These are phyloP conservation scores for Miamiensis avidus DNA, from an alignment of 169 alveolate species.

Conservation along the genomic window DNA sequence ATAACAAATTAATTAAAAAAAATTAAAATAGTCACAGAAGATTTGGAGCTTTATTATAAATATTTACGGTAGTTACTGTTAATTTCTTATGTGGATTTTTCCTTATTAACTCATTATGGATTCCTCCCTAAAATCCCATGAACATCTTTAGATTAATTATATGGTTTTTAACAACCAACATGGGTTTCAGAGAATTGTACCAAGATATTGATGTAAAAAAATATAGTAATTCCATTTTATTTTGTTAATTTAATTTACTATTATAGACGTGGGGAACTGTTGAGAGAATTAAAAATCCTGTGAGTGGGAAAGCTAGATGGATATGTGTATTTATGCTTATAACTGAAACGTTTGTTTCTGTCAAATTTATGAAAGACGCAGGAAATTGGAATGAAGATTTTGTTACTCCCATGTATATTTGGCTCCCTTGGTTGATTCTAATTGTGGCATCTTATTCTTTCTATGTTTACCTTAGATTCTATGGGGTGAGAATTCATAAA, in stretches of 20 bases:
- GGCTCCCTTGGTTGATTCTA: constrained; percentile 42
- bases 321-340: constrained; percentile 42
- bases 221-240: background rate
- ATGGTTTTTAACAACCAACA: constrained; percentile 57
- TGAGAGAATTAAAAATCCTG: constrained; percentile 48
- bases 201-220: constrained; percentile 31
- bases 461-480: constrained; percentile 45
- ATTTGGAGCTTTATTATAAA: constrained; percentile 52
- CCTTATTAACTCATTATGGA: constrained; percentile 59
- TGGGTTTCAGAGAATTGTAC: constrained; percentile 55
- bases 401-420: constrained; percentile 44
- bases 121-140: constrained; percentile 58
- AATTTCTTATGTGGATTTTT: constrained; percentile 65
- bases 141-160: constrained; percentile 49
- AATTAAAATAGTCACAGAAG: constrained; percentile 35
- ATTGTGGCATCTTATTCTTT: background rate
- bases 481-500: background rate
- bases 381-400: constrained; percentile 41
- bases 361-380: constrained; percentile 59
- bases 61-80: constrained; percentile 37
- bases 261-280: constrained; percentile 44
- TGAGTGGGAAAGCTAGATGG: constrained; percentile 54
- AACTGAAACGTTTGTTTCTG: constrained; percentile 49
- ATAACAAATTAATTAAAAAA: background rate
- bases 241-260: too few relatives aligned